A percentile compares a stretch with the other conserved stretches of the same genome.
phyloP scores from a whole-genome alignment of 805 yeast species.

The Monosporozyma aerobia region DNA sequence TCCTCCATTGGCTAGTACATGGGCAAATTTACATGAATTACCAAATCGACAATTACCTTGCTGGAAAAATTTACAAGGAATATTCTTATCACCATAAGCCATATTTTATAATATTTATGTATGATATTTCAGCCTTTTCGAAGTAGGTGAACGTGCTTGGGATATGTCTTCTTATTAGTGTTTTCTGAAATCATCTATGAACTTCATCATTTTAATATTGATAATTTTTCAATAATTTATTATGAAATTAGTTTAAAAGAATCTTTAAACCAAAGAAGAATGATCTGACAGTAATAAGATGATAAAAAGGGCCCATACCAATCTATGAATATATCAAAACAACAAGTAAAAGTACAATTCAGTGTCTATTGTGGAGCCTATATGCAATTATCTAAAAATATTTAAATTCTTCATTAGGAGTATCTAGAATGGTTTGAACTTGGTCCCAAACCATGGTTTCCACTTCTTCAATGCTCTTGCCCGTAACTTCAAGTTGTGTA shows the following conservation, averaged over 20 bases:
- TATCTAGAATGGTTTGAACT: constrained; percentile 10
- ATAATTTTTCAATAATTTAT: background rate
- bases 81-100: constrained; percentile 13
- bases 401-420: background rate
- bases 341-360: background rate
- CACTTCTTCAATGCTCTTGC: constrained; percentile 49
- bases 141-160: background rate
- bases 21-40: constrained; percentile 36
- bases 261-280: background rate
- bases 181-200: background rate
- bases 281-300: background rate
- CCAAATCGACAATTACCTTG: constrained; percentile 39
- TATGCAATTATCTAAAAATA: constrained; percentile 1
- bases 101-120: background rate
- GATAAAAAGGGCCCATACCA: background rate
- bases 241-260: background rate
- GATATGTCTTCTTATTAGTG: background rate
- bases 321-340: background rate
- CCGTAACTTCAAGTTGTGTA: constrained; percentile 51
- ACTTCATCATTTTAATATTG: background rate
- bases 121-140: background rate
- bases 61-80: constrained; percentile 38
- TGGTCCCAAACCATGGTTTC: constrained; percentile 35
- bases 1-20: constrained; percentile 24
- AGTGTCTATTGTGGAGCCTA: background rate